Evolutionary conservation across 73 alveolate genomes (phyloP).

Genomic region (Paramecium primaurelia): DNA sequence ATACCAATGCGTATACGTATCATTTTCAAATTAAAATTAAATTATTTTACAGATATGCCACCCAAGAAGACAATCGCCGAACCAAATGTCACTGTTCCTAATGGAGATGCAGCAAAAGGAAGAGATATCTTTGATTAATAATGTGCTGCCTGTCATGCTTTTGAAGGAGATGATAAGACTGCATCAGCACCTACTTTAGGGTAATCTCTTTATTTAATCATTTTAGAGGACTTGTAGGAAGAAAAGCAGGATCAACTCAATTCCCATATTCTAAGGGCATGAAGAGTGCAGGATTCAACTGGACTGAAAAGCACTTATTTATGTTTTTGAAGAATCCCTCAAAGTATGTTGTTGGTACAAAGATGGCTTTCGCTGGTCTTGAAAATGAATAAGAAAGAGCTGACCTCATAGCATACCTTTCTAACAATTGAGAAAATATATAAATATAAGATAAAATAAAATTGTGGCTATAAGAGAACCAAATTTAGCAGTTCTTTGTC

Average conservation of each 20-base stretch:
- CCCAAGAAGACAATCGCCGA: constrained; percentile 53
- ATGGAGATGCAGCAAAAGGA: constrained; percentile 59
- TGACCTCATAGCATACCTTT: constrained; percentile 77
- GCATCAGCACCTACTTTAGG: constrained; percentile 61
- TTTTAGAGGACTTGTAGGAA: constrained; percentile 53
- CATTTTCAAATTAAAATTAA: constrained; percentile 11
- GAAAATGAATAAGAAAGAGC: constrained; percentile 78
- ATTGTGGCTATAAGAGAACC: not conserved
- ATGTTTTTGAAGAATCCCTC: constrained; percentile 79
- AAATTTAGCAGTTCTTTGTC: not conserved
- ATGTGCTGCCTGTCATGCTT: constrained; percentile 62
- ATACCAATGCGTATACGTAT: constrained; percentile 7
- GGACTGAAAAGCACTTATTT: constrained; percentile 77
- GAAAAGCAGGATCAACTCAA: constrained; percentile 41
- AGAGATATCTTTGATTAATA: constrained; percentile 56
- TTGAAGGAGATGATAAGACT: constrained; percentile 60
- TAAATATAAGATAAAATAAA: not conserved
- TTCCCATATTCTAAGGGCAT: constrained; percentile 58
- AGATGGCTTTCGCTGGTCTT: constrained; percentile 87
- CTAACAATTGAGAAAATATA: constrained; percentile 50
- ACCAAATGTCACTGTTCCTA: constrained; percentile 55
- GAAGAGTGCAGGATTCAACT: constrained; percentile 55
- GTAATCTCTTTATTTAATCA: not conserved
- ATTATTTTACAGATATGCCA: constrained; percentile 50
- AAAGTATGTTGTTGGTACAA: constrained; percentile 80